Conservation (phyloP, 805 yeast genomes). For the Yarrowia divulgata region DNA sequence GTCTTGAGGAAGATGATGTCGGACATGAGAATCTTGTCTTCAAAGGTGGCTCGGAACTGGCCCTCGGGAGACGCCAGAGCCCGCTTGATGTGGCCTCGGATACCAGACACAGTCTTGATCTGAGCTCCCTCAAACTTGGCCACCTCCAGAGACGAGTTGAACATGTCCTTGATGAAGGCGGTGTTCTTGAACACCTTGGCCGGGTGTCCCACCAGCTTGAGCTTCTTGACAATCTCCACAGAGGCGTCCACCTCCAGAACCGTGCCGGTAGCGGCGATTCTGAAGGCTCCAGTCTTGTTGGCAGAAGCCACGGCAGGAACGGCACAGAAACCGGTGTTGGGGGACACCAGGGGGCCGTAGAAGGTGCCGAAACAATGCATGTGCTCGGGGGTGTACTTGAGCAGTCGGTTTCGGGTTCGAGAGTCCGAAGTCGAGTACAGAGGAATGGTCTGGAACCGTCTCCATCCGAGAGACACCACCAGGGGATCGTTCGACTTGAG, state of each 20-base stretch:
- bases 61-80: constrained; percentile 96
- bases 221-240: constrained; percentile 92
- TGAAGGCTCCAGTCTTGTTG: constrained; percentile 85
- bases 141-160: constrained; percentile 87
- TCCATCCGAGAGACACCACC: constrained; percentile 94
- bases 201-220: constrained; percentile 94
- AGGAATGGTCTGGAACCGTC: constrained; percentile 97
- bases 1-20: constrained; percentile 90
- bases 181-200: constrained; percentile 93
- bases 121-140: constrained; percentile 98
- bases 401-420: constrained; percentile 95
- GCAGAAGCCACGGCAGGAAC: constrained; percentile 85
- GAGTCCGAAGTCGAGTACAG: constrained; percentile 96
- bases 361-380: constrained; percentile 95
- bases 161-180: constrained; percentile 97
- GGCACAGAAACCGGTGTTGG: constrained; percentile 97
- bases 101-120: constrained; percentile 95
- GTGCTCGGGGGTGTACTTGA: constrained; percentile 98
- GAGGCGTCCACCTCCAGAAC: constrained; percentile 90
- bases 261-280: constrained; percentile 96
- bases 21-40: constrained; percentile 83
- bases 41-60: constrained; percentile 93
- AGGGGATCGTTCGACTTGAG: constrained; percentile 95
- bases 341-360: constrained; percentile 96
- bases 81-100: constrained; percentile 95